Evolutionary conservation across 306 rosid species (phyloP), one percentile per base, ranked within the genome.

Genomic region (Prunus kanzakura): DNA sequence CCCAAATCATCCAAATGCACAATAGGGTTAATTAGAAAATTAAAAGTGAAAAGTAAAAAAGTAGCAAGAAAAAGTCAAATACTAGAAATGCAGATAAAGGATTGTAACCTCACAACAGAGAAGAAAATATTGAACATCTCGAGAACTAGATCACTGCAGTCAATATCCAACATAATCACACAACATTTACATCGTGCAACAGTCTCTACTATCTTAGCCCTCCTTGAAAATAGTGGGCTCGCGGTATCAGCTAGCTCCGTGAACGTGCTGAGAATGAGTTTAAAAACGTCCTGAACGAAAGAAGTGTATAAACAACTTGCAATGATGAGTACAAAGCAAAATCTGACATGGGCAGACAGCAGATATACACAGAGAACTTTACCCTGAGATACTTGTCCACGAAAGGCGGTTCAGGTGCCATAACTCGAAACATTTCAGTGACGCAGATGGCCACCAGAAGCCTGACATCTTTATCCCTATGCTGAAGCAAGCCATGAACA

Each of bases 361-460:
- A 76, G 71, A 52, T 38, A 67, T 11, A 50, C 55, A 57, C 11
- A 46, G 14, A 57, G 74, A 74, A 11, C 52, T 62, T 19, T 89
- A 95, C 98, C 93, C 88, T 88, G 43, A 92, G 82, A 87, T 90
- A 71, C 76, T 65, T 79, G 76, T 87, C 98, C 72, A 81, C 85
- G 27, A 92, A 91, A 54, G 99, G 97, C 3, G 88, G 96, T 68
- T 91, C 89, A 11, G 99, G 99, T 51, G 98, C 97, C 87, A 79
- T 82, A 78, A 89, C 78, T 71, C 99, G 81, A 55, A 96, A 88
- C n/a, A 91, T 77, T 46, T 96, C 99, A 23, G 87, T 78, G 30
- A 79, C 79, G 55, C 97, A 96, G 29, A 92, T 79, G 50, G 97
- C 96, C 79, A 91, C 89, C 41, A 89, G 76, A 76, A 96, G 92